Evolutionary conservation across 176 grass and related monocot genomes (phyloP).

Genomic region (Cenchrus purpureus): DNA sequence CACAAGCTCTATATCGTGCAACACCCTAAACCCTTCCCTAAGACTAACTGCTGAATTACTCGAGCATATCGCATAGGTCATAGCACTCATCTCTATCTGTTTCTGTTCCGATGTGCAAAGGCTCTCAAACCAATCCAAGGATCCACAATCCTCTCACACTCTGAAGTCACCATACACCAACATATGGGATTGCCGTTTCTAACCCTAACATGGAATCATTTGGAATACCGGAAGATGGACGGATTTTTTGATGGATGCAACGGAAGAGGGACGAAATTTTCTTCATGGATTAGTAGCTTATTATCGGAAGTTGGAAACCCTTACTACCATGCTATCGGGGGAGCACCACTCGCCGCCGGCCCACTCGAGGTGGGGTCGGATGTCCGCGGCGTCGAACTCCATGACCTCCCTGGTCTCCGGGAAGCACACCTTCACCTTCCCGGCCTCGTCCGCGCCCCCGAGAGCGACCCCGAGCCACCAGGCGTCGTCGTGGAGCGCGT

Average conservation of each 20-base stretch:
- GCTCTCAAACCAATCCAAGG: background rate
- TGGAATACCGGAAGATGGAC: background rate
- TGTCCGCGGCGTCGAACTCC: constrained; percentile 32
- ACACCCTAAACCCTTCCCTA: background rate
- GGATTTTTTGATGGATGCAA: background rate
- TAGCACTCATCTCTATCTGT: background rate
- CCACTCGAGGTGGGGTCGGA: constrained; percentile 77
- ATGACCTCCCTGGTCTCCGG: constrained; percentile 48
- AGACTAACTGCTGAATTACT: background rate
- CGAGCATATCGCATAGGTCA: background rate
- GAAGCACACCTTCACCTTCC: constrained; percentile 55
- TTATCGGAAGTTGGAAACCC: background rate
- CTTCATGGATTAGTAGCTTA: background rate
- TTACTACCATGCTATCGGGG: constrained; percentile 53
- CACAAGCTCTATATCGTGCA: background rate
- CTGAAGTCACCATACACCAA: background rate
- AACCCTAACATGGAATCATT: background rate
- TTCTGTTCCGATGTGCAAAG: background rate
- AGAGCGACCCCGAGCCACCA: constrained; percentile 70
- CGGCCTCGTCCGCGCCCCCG: background rate
- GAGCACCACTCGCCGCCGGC: constrained; percentile 56
- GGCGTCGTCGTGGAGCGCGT: constrained; percentile 54
- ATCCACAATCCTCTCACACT: background rate
- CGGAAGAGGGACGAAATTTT: background rate
- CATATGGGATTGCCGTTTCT: background rate